These are phyloP conservation scores for Eurotiales sp. DNA, from an alignment of 2,329 filamentous ascomycete species.

Conservation along the genomic window DNA sequence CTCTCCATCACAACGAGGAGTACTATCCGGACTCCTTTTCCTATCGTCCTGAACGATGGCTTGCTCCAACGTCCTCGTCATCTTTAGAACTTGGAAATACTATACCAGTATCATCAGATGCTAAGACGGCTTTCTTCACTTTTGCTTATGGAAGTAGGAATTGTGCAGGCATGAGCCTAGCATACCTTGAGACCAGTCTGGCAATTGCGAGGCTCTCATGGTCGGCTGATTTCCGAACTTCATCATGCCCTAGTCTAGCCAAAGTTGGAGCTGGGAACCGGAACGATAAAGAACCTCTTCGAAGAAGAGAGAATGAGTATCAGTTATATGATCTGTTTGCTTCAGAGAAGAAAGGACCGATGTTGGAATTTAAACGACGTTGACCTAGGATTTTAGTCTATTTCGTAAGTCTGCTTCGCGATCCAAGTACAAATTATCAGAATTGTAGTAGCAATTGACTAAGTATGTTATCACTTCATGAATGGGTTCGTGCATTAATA, in stretches of 20 bases:
- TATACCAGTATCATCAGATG: neutral
- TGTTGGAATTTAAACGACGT: conserved; percentile 10
- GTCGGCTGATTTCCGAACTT: conserved; percentile 5
- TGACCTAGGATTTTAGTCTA: neutral
- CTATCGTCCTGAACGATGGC: conserved; percentile 9
- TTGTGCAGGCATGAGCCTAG: neutral
- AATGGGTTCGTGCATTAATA: too few relatives aligned
- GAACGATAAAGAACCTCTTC: neutral
- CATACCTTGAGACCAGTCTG: conserved; percentile 1
- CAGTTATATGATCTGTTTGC: conserved; percentile 12
- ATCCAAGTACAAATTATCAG: too few relatives aligned
- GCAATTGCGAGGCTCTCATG: neutral
- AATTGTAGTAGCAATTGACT: too few relatives aligned
- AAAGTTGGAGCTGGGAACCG: conserved; percentile 2
- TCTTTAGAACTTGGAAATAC: neutral
- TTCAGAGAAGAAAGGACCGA: conserved; percentile 9
- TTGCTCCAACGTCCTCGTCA: neutral
- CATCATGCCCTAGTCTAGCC: neutral
- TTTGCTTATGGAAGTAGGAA: neutral
- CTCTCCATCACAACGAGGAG: conserved; percentile 9
- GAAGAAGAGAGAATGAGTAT: conserved; percentile 9
- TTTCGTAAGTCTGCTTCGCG: neutral
- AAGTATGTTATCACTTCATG: too few relatives aligned
- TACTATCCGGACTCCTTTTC: conserved; percentile 8
- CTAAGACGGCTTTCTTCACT: neutral